Conservation (phyloP, 352 stramenopile genomes). For the Pythium aquatile region DNA sequence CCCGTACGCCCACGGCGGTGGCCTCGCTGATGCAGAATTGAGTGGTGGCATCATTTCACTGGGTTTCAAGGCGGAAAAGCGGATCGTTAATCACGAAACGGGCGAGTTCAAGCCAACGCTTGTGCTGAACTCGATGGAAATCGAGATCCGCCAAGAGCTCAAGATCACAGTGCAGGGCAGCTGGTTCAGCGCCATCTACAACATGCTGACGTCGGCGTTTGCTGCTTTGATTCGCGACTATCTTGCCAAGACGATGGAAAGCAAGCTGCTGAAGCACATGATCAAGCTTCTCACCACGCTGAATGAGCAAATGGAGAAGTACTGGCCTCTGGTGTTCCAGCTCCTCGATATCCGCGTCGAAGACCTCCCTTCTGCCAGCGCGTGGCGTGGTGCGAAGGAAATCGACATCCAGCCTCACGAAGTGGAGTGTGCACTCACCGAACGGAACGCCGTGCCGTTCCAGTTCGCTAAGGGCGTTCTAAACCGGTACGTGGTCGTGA, state of each 20-base stretch:
- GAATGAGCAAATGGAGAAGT: constrained; percentile 84
- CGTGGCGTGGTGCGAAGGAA: constrained; percentile 76
- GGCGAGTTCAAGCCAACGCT: constrained; percentile 68
- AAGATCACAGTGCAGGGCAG: constrained; percentile 82
- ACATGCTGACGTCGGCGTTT: constrained; percentile 75
- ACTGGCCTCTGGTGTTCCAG: constrained; percentile 84
- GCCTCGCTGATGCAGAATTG: constrained; percentile 67
- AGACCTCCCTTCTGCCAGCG: constrained; percentile 68
- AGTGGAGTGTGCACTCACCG: constrained; percentile 56
- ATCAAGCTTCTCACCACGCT: constrained; percentile 80
- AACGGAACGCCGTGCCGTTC: constrained; percentile 55
- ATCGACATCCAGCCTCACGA: constrained; percentile 70
- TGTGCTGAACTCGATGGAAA: constrained; percentile 81
- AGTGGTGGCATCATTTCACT: constrained; percentile 72
- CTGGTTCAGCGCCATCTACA: constrained; percentile 87
- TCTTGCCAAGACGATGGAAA: constrained; percentile 82
- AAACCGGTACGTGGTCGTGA: constrained; percentile 70
- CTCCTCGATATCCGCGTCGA: constrained; percentile 77
- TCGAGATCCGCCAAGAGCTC: constrained; percentile 81
- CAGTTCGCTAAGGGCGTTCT: constrained; percentile 67
- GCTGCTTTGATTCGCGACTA: constrained; percentile 80
- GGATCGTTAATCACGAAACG: constrained; percentile 48
- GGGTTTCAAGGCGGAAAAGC: constrained; percentile 82
- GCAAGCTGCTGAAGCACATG: constrained; percentile 77
- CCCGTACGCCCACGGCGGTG: constrained; percentile 81